Evolutionary conservation across 371 early-diverging fungal genomes (phyloP), one percentile per base, ranked within the genome.

Genomic region (Gilbertella persicaria): DNA sequence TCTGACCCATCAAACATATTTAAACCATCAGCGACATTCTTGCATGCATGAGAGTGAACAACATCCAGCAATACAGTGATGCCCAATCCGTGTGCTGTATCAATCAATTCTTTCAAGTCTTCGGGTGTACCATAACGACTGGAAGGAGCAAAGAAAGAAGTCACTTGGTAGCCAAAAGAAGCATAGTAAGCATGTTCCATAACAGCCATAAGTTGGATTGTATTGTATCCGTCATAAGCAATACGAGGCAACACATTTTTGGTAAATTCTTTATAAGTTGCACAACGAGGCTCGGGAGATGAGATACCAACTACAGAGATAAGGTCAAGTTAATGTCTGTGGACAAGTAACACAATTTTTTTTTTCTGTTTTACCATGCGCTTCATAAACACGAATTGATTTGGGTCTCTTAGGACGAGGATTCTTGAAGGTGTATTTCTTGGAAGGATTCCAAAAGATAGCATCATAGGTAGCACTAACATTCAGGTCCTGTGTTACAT

Each of bases 131-230:
- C 98, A 58, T 88, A 97, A 13, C 98, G 88, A 58, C 88, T 87
- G 28, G 94, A 89, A 23, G 87, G 86, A 9, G 96, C 94, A 71
- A 92, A 98, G 69, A 96, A 97, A 50, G 85, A 91, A 26, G 97
- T 95, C 37, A 98, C 96, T 68, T 98, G 97, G 66, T 98, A 98
- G 2, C 98, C 98, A 64, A 97, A 97, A 8, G 89, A 89, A 30
- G 96, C 98, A 64, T 97, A 98, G 70, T 98, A 98, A n/a, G 97
- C 96, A 59, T 98, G 98, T 69, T 98, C 98, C 96, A 96, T 96
- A 37, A 98, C 78, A 30, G 97, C 98, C 98, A 98, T 98, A 39
- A 98, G 66, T 75, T 98, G 97, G 58, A 98, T 90, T 0, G 88
- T 76, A 69, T 98, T 96, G 82, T 97, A 97, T 0, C 96, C 96